phyloP scores from a whole-genome alignment of 164 flowering plant genomes.

The Tinospora cordifolia region DNA sequence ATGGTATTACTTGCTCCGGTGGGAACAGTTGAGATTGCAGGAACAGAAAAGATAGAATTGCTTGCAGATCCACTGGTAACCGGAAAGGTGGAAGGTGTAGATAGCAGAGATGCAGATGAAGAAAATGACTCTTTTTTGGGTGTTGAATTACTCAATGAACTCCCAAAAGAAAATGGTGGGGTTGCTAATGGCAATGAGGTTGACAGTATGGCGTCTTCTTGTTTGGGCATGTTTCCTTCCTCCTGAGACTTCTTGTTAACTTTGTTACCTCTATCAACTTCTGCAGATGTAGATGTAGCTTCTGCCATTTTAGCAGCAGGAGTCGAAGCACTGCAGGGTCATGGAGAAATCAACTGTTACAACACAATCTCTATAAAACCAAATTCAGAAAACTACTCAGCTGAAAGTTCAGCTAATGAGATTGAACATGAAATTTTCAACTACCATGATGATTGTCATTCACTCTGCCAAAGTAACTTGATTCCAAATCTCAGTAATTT shows the following conservation, averaged over 20 bases:
- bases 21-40: slow-evolving; percentile 9
- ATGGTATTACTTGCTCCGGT: slow-evolving; percentile 11
- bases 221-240: slow-evolving; percentile 12
- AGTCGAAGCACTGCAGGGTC: slow-evolving; percentile 27
- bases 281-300: slow-evolving; percentile 18
- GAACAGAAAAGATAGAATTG: slow-evolving; percentile 5
- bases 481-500: neutral
- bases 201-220: slow-evolving; percentile 22
- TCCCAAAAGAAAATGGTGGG: slow-evolving; percentile 29
- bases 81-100: slow-evolving; percentile 21
- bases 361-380: neutral
- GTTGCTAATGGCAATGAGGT: slow-evolving; percentile 22
- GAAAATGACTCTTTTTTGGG: slow-evolving; percentile 33
- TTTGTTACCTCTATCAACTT: slow-evolving; percentile 24
- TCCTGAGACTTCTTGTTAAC: slow-evolving; percentile 15
- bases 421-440: neutral
- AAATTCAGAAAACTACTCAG: neutral
- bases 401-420: neutral
- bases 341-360: neutral
- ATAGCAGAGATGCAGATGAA: neutral
- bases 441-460: neutral
- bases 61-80: slow-evolving; percentile 5
- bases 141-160: slow-evolving; percentile 21
- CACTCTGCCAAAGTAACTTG: neutral
- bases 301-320: slow-evolving; percentile 11